Conservation (phyloP, 2,329 filamentous ascomycete species). For the Beauveria pseudobassiana region DNA sequence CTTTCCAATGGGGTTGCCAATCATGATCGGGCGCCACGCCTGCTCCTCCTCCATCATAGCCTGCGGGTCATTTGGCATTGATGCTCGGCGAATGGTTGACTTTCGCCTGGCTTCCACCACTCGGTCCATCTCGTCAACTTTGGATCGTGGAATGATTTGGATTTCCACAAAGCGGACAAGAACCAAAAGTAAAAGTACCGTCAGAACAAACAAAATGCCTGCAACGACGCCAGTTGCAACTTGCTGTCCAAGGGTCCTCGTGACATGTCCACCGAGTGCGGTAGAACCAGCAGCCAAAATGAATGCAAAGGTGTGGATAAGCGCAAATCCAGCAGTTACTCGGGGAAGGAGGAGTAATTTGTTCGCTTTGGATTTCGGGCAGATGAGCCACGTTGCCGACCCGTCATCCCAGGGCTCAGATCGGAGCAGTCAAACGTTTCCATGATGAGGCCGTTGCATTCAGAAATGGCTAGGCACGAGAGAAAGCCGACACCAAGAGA, state of each 20-base stretch:
- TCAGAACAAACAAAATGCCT: constrained; percentile 57
- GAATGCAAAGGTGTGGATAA: constrained; percentile 63
- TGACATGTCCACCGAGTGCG: constrained; percentile 59
- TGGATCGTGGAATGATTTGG: constrained; percentile 60
- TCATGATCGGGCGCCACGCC: constrained; percentile 62
- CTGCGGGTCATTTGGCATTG: constrained; percentile 30
- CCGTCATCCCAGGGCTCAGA: constrained; percentile 63
- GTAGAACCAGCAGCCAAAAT: constrained; percentile 62
- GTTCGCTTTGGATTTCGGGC: constrained; percentile 40
- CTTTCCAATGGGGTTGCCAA: constrained; percentile 64
- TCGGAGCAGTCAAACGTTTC: constrained; percentile 77
- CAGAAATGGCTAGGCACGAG: constrained; percentile 64
- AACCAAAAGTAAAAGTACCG: constrained; percentile 52
- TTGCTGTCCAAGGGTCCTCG: constrained; percentile 58
- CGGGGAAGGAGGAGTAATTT: constrained; percentile 70
- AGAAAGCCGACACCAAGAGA: constrained; percentile 62
- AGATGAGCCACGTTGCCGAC: constrained; percentile 38
- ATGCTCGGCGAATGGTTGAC: constrained; percentile 38
- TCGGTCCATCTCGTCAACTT: constrained; percentile 45
- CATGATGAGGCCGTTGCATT: constrained; percentile 73
- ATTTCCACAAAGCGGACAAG: constrained; percentile 59
- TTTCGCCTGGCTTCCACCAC: constrained; percentile 42
- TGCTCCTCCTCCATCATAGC: constrained; percentile 42
- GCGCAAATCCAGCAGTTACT: constrained; percentile 62
- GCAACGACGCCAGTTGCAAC: constrained; percentile 62